These are phyloP conservation scores for Mortierella sp. DNA, from an alignment of 371 early-diverging fungal species.

Conservation along the genomic window DNA sequence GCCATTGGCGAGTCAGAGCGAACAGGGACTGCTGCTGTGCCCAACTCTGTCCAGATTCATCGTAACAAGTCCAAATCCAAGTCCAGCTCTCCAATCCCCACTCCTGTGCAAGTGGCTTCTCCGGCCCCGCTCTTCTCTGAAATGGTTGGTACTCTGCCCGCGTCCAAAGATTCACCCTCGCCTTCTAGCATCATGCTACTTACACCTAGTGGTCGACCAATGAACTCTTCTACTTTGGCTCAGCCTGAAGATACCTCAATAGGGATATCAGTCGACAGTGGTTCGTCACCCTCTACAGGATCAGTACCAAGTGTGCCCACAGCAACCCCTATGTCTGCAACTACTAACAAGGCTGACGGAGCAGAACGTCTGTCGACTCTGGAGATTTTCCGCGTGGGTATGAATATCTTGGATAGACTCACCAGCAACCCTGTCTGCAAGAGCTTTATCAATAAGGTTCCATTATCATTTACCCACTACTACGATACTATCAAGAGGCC, in stretches of 20 bases:
- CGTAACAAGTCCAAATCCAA: slow-evolving; percentile 31
- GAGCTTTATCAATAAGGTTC: slow-evolving; percentile 49
- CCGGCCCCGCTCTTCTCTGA: slow-evolving; percentile 9
- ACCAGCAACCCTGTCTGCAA: slow-evolving; percentile 38
- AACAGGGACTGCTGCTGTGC: too few relatives aligned
- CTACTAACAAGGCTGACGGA: not conserved
- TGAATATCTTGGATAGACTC: slow-evolving; percentile 23
- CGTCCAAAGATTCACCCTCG: not conserved
- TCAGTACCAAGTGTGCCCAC: not conserved
- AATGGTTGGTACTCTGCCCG: not conserved
- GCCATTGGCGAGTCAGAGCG: too few relatives aligned
- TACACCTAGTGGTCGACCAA: too few relatives aligned
- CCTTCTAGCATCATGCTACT: too few relatives aligned
- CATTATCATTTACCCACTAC: slow-evolving; percentile 54
- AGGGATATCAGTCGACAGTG: too few relatives aligned
- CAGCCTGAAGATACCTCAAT: too few relatives aligned
- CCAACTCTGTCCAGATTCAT: slow-evolving; percentile 7
- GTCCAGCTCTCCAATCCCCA: slow-evolving; percentile 27
- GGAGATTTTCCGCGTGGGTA: slow-evolving; percentile 39
- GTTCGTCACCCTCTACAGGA: too few relatives aligned
- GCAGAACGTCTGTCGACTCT: not conserved
- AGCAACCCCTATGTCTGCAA: not conserved
- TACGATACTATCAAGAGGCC: slow-evolving; percentile 70
- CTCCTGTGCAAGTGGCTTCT: slow-evolving; percentile 27
- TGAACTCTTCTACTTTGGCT: too few relatives aligned